phyloP scores from a whole-genome alignment of 768 basidiomycete genomes.

The Mycena rosella region DNA sequence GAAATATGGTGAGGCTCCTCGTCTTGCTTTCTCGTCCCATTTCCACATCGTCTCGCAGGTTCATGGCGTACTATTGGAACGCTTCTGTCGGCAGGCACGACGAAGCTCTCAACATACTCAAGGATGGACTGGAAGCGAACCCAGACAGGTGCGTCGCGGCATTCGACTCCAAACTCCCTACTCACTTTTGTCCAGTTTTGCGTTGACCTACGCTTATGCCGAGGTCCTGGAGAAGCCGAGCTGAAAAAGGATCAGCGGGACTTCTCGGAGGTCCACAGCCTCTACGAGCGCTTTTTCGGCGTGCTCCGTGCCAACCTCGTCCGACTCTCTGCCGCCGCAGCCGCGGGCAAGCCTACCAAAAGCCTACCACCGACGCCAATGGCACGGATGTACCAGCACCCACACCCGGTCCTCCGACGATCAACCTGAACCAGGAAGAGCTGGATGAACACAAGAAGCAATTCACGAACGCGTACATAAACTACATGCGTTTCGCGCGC shows the following conservation, averaged over 20 bases:
- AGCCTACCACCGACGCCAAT: conserved; percentile 1
- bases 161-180: background rate
- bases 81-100: conserved; percentile 79
- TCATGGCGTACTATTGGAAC: conserved; percentile 90
- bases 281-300: conserved; percentile 80
- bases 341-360: background rate
- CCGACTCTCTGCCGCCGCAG: conserved; percentile 59
- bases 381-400: background rate
- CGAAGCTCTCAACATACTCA: conserved; percentile 83
- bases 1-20: conserved; percentile 89
- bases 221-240: conserved; percentile 69
- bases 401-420: too few relatives aligned
- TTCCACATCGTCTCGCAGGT: conserved; percentile 65
- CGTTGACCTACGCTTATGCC: conserved; percentile 89
- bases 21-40: background rate
- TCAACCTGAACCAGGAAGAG: conserved; percentile 52
- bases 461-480: conserved; percentile 84
- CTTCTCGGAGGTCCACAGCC: conserved; percentile 73
- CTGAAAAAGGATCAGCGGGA: conserved; percentile 66
- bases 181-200: conserved; percentile 67
- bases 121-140: conserved; percentile 90
- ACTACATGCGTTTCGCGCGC: conserved; percentile 94
- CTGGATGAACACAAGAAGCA: conserved; percentile 71
- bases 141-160: conserved; percentile 70
- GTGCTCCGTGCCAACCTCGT: conserved; percentile 76